These are phyloP conservation scores for Amanita rimosa DNA, from an alignment of 768 basidiomycete species.

Conservation along the genomic window DNA sequence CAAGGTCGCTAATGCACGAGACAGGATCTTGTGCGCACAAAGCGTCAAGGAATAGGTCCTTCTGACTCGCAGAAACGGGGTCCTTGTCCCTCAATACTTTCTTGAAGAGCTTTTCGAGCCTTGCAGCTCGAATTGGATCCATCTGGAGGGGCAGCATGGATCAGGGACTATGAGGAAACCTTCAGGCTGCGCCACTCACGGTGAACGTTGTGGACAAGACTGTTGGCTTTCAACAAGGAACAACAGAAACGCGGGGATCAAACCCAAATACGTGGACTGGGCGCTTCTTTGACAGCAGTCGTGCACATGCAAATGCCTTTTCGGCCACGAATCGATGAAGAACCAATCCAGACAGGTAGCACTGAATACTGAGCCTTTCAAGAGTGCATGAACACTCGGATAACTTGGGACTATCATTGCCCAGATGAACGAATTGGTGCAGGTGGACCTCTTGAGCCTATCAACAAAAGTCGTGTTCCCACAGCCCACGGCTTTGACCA, in stretches of 20 bases:
- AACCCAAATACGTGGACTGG: background rate
- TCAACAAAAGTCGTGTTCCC: no score
- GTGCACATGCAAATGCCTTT: no score
- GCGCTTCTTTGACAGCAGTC: background rate
- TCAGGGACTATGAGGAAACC: background rate
- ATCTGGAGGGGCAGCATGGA: background rate
- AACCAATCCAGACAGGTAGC: background rate
- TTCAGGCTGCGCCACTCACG: background rate
- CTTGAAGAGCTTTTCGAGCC: background rate
- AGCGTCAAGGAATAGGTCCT: conserved; percentile 27
- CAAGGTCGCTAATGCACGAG: conserved; percentile 22
- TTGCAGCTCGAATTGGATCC: background rate
- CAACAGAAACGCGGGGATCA: background rate
- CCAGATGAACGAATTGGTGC: no score
- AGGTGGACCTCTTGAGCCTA: no score
- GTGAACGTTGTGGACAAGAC: background rate
- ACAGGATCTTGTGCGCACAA: conserved; percentile 26
- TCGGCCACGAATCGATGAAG: no score
- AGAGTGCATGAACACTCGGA: no score
- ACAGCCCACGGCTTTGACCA: no score
- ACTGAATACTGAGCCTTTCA: no score
- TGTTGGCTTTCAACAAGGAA: background rate
- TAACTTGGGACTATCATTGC: no score
- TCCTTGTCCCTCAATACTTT: background rate
- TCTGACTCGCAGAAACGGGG: background rate